phyloP scores from a whole-genome alignment of 306 rosid species.

The Arachis hypogaea region DNA sequence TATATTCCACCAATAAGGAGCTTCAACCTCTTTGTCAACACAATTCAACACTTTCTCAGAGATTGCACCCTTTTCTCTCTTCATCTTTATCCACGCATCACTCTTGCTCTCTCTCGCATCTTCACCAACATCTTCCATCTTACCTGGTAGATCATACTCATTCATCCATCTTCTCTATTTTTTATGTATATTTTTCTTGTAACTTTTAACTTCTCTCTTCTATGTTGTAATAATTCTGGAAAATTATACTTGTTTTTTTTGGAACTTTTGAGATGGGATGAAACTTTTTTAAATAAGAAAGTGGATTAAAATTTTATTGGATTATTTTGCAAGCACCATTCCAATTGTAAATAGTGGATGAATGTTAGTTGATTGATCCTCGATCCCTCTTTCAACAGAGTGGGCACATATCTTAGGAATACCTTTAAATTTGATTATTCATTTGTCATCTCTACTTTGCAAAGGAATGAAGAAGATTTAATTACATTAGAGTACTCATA shows the following conservation, averaged over 20 bases:
- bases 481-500: no score
- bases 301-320: background rate
- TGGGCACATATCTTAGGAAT: background rate
- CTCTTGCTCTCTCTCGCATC: slow-evolving; percentile 67
- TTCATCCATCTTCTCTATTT: background rate
- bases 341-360: background rate
- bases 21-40: slow-evolving; percentile 68
- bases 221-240: background rate
- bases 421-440: no score
- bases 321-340: slow-evolving; percentile 7
- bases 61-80: slow-evolving; percentile 49
- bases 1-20: slow-evolving; percentile 88
- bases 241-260: no score
- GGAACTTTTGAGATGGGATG: slow-evolving; percentile 8
- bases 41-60: slow-evolving; percentile 55
- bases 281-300: background rate
- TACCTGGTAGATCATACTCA: slow-evolving; percentile 44
- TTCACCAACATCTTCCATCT: slow-evolving; percentile 50
- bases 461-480: no score
- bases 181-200: background rate
- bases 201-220: background rate
- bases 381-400: background rate
- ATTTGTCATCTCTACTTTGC: no score
- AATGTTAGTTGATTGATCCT: background rate
- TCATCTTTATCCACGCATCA: slow-evolving; percentile 58